Evolutionary conservation across 2,329 filamentous ascomycete species (phyloP), one percentile per base, ranked within the genome.

Genomic region (Colletotrichum simmondsii): DNA sequence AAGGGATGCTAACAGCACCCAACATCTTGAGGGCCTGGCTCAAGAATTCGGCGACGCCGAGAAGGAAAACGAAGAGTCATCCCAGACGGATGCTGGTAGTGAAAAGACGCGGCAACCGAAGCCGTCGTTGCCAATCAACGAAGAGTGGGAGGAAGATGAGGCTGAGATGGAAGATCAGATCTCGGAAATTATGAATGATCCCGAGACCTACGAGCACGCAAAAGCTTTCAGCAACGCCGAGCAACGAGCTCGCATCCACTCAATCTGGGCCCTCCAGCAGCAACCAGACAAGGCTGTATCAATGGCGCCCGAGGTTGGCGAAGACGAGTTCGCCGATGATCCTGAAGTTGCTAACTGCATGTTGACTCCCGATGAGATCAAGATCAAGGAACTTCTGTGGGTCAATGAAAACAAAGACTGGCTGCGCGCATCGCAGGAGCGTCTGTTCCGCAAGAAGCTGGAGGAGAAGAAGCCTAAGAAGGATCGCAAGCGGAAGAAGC

Each of bases 351-450:
- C 89, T 72, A 93, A 93, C 77, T 98, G 95, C 79, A 83, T 95
- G 46, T 87, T 98, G 5, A 89, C 88, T 0, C 89, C 92, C 1
- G 89, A 91, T 3, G 95, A 98, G 83, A 90, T 92, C 2, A 89
- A 89, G 42, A 90, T 95, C 79, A 98, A 98, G 81, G 95, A 98
- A 81, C 91, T 92, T 72, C 94, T 98, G 65, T 99, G 97, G 97
- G 92, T 97, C 56, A 95, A 96, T 72, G 92, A 95, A 80, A 98
- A 99, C 82, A 95, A 97, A 80, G 95, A 97, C 76, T 99, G 95
- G 90, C 87, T 99, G 52, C 93, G 96, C 10, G 90, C 92, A 61
- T 93, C 97, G 79, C 95, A 98, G 79, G 91, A 94, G 73, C 97
- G 97, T 81, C 88, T 93, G 7, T 92, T 97, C 69, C 90, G 93